phyloP scores from a whole-genome alignment of 176 grass and related monocot species.

The Lolium rigidum region DNA sequence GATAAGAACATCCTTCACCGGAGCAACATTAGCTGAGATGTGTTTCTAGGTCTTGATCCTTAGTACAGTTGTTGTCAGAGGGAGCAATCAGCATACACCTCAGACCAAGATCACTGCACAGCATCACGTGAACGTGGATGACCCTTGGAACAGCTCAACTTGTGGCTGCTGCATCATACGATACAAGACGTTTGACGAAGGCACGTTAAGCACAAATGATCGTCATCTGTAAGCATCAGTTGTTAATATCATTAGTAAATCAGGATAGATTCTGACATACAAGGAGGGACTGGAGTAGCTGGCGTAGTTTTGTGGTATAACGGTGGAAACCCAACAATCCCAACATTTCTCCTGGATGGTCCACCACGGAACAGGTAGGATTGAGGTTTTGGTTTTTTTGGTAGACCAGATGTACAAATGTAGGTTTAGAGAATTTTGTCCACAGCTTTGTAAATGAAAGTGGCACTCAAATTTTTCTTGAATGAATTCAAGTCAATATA shows the following conservation, averaged over 20 bases:
- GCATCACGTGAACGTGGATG: neutral
- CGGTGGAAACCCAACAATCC: neutral
- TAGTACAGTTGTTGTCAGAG: conserved; percentile 2
- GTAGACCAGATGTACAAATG: conserved; percentile 36
- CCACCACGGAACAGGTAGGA: neutral
- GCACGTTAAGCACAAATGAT: neutral
- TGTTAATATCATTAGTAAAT: conserved; percentile 9
- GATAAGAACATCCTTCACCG: conserved; percentile 60
- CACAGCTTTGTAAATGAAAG: conserved; percentile 35
- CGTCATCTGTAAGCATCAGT: conserved; percentile 1
- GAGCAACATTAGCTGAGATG: conserved; percentile 51
- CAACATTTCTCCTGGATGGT: neutral
- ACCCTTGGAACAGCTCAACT: neutral
- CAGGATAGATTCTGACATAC: conserved; percentile 20
- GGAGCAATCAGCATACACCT: neutral
- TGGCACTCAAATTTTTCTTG: neutral
- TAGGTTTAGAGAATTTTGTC: conserved; percentile 42
- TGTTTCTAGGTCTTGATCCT: neutral
- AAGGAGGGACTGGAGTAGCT: conserved; percentile 7
- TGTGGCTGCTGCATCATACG: neutral
- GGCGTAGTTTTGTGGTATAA: conserved; percentile 23
- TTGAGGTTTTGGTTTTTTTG: neutral
- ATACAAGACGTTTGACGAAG: neutral
- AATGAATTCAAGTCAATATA: too few relatives aligned
- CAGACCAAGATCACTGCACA: conserved; percentile 17